Evolutionary conservation across 148 eudicot species (phyloP).

Genomic region (Diospyros lotus): DNA sequence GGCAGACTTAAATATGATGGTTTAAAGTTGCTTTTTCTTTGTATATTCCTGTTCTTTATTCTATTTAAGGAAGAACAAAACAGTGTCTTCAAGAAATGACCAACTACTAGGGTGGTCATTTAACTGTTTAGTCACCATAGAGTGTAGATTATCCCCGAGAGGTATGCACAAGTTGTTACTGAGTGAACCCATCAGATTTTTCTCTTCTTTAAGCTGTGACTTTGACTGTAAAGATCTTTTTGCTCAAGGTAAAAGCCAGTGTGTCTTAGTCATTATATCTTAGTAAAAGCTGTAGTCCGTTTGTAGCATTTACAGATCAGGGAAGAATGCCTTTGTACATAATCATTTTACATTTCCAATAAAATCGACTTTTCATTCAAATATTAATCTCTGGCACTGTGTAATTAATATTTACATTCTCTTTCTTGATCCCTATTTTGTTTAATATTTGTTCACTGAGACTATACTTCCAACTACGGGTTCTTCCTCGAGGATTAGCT

Average conservation of each 20-base stretch:
- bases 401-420: background rate
- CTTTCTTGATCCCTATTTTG: background rate
- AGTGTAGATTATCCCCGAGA: constrained; percentile 46
- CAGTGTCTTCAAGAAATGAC: constrained; percentile 19
- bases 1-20: constrained; percentile 59
- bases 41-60: constrained; percentile 39
- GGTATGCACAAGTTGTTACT: constrained; percentile 24
- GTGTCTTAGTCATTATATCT: constrained; percentile 28
- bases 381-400: background rate
- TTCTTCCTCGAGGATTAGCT: background rate
- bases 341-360: constrained; percentile 29
- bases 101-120: constrained; percentile 27
- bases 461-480: background rate
- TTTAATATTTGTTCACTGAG: background rate
- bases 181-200: constrained; percentile 19
- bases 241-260: constrained; percentile 28
- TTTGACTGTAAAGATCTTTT: constrained; percentile 36
- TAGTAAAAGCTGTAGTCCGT: constrained; percentile 35
- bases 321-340: constrained; percentile 40
- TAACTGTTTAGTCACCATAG: constrained; percentile 16
- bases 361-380: constrained; percentile 21
- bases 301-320: constrained; percentile 41
- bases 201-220: constrained; percentile 34
- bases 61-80: constrained; percentile 26
- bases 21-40: constrained; percentile 37